These are phyloP conservation scores for Penicillium waksmanii DNA, from an alignment of 495 filamentous ascomycete species.

Conservation along the genomic window DNA sequence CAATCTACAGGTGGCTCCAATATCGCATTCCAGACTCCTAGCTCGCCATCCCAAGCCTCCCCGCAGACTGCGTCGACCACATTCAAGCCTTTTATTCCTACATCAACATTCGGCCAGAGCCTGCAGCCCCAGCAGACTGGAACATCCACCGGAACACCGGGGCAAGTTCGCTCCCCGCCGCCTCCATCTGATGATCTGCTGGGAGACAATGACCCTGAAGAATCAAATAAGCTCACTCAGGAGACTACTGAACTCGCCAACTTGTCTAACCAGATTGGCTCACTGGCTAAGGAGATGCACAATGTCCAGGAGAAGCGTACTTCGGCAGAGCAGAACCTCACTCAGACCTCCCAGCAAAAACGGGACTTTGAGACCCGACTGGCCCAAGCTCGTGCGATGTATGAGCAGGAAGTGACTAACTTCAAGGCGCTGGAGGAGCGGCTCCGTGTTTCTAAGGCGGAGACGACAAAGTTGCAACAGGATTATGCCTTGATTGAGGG, in stretches of 20 bases:
- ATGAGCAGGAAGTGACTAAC: constrained; percentile 88
- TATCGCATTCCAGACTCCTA: constrained; percentile 41
- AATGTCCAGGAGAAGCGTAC: constrained; percentile 80
- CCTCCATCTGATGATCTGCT: constrained; percentile 85
- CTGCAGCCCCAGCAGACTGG: constrained; percentile 80
- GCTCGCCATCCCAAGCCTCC: constrained; percentile 46
- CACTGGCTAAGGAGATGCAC: constrained; percentile 89
- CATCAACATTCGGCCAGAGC: constrained; percentile 85
- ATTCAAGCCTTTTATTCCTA: constrained; percentile 90
- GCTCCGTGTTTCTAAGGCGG: constrained; percentile 71
- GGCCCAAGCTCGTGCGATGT: constrained; percentile 79
- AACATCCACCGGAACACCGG: constrained; percentile 54
- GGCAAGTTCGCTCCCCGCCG: constrained; percentile 49
- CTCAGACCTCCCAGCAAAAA: constrained; percentile 80
- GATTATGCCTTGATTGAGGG: constrained; percentile 83
- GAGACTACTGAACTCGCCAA: constrained; percentile 96
- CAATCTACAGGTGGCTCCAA: constrained; percentile 73
- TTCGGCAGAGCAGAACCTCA: constrained; percentile 77
- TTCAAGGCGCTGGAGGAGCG: constrained; percentile 85
- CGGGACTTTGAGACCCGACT: constrained; percentile 87
- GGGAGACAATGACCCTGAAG: constrained; percentile 88
- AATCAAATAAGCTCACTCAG: constrained; percentile 80
- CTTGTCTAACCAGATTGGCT: constrained; percentile 90
- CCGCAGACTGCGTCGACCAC: constrained; percentile 48
- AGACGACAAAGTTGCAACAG: constrained; percentile 79